These are phyloP conservation scores for Monilinia fructicola DNA, from an alignment of 2,329 filamentous ascomycete species.

Conservation along the genomic window DNA sequence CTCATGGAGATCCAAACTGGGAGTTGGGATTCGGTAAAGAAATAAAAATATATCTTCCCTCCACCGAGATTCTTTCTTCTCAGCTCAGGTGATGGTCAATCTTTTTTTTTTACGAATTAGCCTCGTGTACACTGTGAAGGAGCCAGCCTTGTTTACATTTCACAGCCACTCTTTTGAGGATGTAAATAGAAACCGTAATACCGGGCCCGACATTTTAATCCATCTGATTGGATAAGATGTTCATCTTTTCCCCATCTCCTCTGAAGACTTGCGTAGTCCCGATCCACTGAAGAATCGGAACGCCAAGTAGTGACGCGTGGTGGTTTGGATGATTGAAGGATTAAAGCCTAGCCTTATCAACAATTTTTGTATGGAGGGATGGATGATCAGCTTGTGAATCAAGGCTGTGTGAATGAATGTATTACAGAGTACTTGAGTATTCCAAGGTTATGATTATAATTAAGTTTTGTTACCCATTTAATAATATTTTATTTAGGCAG, in stretches of 20 bases:
- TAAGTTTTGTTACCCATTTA: too few species aligned
- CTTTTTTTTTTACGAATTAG: neutral
- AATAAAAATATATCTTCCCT: neutral
- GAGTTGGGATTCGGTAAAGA: neutral
- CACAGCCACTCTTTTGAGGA: constrained; percentile 11
- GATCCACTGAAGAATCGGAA: neutral
- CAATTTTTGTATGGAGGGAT: too few species aligned
- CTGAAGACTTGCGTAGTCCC: neutral
- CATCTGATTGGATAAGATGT: neutral
- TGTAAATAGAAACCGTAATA: constrained; percentile 17
- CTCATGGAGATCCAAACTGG: neutral
- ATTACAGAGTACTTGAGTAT: too few species aligned
- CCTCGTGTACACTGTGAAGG: neutral
- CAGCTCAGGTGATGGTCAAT: neutral
- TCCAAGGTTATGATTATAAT: too few species aligned
- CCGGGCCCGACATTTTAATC: neutral
- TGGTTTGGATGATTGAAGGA: neutral
- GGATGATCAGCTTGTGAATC: too few species aligned
- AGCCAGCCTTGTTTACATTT: constrained; percentile 10
- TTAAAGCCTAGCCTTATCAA: constrained; percentile 12
- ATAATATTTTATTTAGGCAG: too few species aligned
- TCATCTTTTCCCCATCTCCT: neutral
- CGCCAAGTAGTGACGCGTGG: constrained; percentile 16
- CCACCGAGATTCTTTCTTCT: neutral
- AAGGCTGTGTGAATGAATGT: too few species aligned